Evolutionary conservation across 1,284 basidiomycete species (phyloP).

Genomic region (Thecaphora frezii): DNA sequence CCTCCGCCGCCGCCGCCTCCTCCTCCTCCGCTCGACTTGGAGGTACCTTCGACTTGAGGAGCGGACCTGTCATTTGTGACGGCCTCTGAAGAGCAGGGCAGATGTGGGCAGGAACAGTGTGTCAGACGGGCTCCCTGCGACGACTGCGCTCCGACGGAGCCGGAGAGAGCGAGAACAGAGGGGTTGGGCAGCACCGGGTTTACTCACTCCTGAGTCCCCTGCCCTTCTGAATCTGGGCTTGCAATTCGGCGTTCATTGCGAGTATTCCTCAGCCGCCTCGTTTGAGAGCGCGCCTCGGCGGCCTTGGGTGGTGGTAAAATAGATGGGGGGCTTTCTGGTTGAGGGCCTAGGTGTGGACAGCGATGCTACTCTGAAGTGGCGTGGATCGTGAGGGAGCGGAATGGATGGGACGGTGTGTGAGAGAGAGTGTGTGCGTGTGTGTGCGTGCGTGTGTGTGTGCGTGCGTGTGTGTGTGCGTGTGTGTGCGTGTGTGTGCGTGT

Average conservation of each 20-base stretch:
- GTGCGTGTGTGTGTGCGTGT: too few species aligned
- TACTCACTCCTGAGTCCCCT: constrained; percentile 37
- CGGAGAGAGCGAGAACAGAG: neutral
- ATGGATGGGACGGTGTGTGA: too few species aligned
- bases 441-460: too few species aligned
- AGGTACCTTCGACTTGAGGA: constrained; percentile 65
- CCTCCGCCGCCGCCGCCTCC: constrained; percentile 57
- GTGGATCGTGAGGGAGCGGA: too few species aligned
- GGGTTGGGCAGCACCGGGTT: neutral
- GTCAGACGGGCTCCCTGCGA: too few species aligned
- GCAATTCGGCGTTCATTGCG: constrained; percentile 31
- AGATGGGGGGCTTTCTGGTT: too few species aligned
- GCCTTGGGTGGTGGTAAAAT: too few species aligned
- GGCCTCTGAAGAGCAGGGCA: constrained; percentile 64
- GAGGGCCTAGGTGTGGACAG: too few species aligned
- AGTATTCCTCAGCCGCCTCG: neutral
- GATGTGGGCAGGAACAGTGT: too few species aligned
- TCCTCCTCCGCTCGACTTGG: constrained; percentile 6
- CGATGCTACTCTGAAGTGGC: too few species aligned
- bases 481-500: too few species aligned
- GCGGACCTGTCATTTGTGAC: constrained; percentile 79
- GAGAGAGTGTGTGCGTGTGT: too few species aligned
- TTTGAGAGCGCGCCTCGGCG: neutral
- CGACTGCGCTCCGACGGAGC: neutral
- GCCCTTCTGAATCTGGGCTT: constrained; percentile 29